A percentile compares a stretch with the other conserved stretches of the same genome.
phyloP scores from a whole-genome alignment of 2,329 filamentous ascomycete genomes.

The Biscogniauxia sp. region DNA sequence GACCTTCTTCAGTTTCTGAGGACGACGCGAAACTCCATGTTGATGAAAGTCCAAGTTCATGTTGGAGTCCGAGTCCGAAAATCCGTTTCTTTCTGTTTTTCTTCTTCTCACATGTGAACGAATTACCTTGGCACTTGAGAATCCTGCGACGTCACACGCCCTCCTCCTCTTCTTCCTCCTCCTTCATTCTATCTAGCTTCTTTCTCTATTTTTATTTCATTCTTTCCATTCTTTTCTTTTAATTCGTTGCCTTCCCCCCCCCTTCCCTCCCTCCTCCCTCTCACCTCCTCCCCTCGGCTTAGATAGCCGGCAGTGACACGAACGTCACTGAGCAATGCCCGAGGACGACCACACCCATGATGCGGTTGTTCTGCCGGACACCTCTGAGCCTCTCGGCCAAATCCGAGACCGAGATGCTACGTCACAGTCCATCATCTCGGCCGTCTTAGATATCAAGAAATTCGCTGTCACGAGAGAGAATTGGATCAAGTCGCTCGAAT shows the following conservation, averaged over 20 bases:
- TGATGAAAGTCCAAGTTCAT: neutral
- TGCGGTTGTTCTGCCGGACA: slow-evolving; percentile 28
- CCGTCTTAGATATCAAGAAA: slow-evolving; percentile 24
- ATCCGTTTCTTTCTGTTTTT: too few relatives aligned
- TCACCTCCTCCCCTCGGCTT: neutral
- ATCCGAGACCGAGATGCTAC: slow-evolving; percentile 22
- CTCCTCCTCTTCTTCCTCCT: too few relatives aligned
- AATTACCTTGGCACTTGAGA: neutral
- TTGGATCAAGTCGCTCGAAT: slow-evolving; percentile 30
- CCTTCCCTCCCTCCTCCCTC: neutral
- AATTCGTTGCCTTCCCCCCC: too few relatives aligned
- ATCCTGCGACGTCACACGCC: neutral
- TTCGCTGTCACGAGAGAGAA: slow-evolving; percentile 24
- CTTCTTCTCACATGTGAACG: too few relatives aligned
- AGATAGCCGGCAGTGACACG: neutral
- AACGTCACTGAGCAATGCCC: slow-evolving; percentile 24
- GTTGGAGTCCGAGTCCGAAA: too few relatives aligned
- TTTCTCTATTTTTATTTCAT: neutral
- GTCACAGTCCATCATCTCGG: slow-evolving; percentile 21
- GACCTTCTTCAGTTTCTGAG: too few relatives aligned
- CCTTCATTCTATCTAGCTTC: neutral
- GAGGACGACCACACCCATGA: slow-evolving; percentile 9
- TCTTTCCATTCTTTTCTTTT: neutral
- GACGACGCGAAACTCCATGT: neutral
- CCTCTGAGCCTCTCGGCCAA: slow-evolving; percentile 26